phyloP scores from a whole-genome alignment of 2,329 filamentous ascomycete genomes.

The Trichoderma sp. region DNA sequence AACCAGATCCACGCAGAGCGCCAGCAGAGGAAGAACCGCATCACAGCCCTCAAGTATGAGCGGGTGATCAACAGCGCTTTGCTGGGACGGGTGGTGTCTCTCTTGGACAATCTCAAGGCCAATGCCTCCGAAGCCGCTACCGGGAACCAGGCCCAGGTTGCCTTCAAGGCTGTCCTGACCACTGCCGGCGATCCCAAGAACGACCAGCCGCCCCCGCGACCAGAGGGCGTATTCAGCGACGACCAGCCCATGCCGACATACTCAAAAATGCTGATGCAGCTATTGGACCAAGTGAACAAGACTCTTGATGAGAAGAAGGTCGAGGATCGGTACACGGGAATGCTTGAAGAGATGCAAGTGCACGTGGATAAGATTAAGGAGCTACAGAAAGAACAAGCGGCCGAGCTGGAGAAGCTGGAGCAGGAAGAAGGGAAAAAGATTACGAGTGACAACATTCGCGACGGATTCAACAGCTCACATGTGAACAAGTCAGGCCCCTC shows the following conservation, averaged over 20 bases:
- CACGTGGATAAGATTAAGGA: conserved; percentile 79
- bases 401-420: conserved; percentile 79
- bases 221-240: conserved; percentile 77
- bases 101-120: conserved; percentile 74
- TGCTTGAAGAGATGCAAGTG: conserved; percentile 74
- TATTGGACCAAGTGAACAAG: conserved; percentile 90
- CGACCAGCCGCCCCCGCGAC: conserved; percentile 72
- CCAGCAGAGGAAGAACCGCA: conserved; percentile 81
- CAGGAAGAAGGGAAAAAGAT: conserved; percentile 87
- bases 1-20: conserved; percentile 94
- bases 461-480: conserved; percentile 86
- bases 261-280: conserved; percentile 96
- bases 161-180: conserved; percentile 89
- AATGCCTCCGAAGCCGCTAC: conserved; percentile 71
- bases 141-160: conserved; percentile 74
- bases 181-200: conserved; percentile 73
- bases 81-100: conserved; percentile 76
- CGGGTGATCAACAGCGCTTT: conserved; percentile 91
- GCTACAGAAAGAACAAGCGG: conserved; percentile 74
- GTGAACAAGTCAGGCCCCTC: conserved; percentile 65
- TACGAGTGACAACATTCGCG: conserved; percentile 86
- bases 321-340: conserved; percentile 70
- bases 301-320: conserved; percentile 77
- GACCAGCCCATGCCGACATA: conserved; percentile 79
- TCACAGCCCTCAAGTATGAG: conserved; percentile 90